Evolutionary conservation across 2,329 filamentous ascomycete species (phyloP), one percentile per base, ranked within the genome.

Genomic region (Aureobasidium mangrovei): DNA sequence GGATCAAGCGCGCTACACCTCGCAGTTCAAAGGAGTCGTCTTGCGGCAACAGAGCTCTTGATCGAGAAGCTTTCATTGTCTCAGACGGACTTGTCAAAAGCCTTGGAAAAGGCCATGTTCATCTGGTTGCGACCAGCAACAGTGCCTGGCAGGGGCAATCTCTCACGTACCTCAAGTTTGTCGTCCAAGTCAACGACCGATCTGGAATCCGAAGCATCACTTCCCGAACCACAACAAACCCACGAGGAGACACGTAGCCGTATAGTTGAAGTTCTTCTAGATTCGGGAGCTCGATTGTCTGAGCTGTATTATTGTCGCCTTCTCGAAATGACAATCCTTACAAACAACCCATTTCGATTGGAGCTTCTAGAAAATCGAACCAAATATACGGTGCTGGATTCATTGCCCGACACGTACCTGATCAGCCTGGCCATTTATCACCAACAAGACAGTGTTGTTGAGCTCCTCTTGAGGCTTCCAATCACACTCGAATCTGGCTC

Each of bases 271-370:
- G 26, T 53, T 24, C 49, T 53, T 38, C 27, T 53, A 12, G 40
- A 43, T n/a, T 31, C 39, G 4, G 49, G 49, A 4, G 49, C 38
- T n/a, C 49, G 49, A 7, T n/a, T 53, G 5, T 53, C 49, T 8
- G 49, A 53, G 12, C 26, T 43, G 8, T 53, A 53, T 18, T 53
- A 53, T 18, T 53, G 49, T 38, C 49, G 49, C 2, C 40, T 53
- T n/a, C 26, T 53, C 10, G 49, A 53, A 12, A 53, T 53, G 49
- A 53, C 38, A 40, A 53, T 53, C 12, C 40, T 53, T 12, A 43
- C 40, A 32, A 29, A 53, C 6, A 53, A 53, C 9, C 6, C 26
- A 9, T 53, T 40, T 38, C 29, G 49, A 6, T 31, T 44, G 26
- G 40, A 44, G 26, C 49, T 53, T 2, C 7, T 53, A 4, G 29